A percentile compares a stretch with the other conserved stretches of the same genome.
phyloP scores from a whole-genome alignment of 257 asterid species.

The Nicotiana tabacum region DNA sequence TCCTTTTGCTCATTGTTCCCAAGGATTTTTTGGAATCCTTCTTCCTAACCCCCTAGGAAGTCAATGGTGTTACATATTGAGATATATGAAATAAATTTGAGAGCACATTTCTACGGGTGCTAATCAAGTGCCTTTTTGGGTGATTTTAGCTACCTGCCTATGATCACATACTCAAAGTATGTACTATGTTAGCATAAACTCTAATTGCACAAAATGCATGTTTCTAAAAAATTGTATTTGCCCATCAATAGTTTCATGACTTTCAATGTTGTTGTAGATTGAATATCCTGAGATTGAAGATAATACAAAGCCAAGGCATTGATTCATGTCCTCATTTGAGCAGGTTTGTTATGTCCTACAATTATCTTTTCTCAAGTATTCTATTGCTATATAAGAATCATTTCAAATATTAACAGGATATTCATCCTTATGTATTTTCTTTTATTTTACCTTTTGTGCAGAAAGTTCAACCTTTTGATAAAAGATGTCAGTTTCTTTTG shows the following conservation, averaged over 20 bases:
- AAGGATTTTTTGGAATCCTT: no score
- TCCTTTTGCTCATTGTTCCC: no score
- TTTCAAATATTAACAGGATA: background rate
- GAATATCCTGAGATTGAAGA: conserved; percentile 99
- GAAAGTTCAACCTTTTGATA: conserved; percentile 80
- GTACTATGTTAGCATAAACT: background rate
- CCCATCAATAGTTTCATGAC: background rate
- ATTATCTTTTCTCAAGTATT: background rate
- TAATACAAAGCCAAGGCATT: conserved; percentile 90
- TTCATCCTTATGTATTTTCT: background rate
- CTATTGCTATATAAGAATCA: background rate
- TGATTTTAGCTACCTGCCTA: background rate
- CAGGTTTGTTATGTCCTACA: conserved; percentile 45
- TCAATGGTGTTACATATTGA: no score
- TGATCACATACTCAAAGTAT: background rate
- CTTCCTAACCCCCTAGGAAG: no score
- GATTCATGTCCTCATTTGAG: conserved; percentile 97
- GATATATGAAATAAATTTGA: no score
- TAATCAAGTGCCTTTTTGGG: background rate
- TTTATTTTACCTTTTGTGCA: conserved; percentile 21
- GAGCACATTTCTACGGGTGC: background rate
- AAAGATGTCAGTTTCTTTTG: conserved; percentile 78
- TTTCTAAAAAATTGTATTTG: background rate
- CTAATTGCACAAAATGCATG: background rate
- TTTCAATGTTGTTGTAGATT: conserved; percentile 43